phyloP scores from a whole-genome alignment of 495 filamentous ascomycete genomes.

The Parathielavia hyrcaniae region DNA sequence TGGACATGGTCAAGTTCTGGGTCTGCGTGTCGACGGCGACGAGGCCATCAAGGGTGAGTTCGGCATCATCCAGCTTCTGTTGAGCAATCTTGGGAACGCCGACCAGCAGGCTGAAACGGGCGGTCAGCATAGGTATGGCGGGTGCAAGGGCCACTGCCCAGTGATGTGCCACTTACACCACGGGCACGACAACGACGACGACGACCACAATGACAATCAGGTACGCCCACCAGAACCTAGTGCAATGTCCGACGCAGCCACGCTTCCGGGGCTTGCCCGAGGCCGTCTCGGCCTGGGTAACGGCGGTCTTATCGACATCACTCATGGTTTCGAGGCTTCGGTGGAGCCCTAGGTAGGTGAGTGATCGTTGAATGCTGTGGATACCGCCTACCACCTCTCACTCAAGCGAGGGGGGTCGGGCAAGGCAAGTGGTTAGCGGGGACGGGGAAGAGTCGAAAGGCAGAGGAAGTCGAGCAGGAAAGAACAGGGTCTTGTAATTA shows the following conservation, averaged over 20 bases:
- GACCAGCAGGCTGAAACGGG: slow-evolving; percentile 57
- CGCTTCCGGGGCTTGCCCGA: slow-evolving; percentile 24
- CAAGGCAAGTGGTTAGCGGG: background rate
- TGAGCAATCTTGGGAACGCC: slow-evolving; percentile 69
- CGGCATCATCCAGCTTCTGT: slow-evolving; percentile 57
- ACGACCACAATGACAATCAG: slow-evolving; percentile 52
- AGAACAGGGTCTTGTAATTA: slow-evolving; percentile 13
- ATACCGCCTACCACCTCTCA: slow-evolving; percentile 17
- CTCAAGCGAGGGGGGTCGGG: background rate
- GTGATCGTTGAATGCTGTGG: background rate
- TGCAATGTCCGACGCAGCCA: slow-evolving; percentile 38
- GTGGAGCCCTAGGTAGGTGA: background rate
- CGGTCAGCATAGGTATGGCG: slow-evolving; percentile 11
- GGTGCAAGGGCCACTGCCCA: background rate
- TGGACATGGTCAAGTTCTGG: slow-evolving; percentile 51
- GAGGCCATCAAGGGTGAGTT: slow-evolving; percentile 54
- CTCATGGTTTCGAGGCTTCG: slow-evolving; percentile 20
- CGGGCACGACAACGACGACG: slow-evolving; percentile 55
- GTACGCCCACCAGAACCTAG: slow-evolving; percentile 66
- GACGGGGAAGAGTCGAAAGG: slow-evolving; percentile 6
- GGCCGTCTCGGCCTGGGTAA: slow-evolving; percentile 25
- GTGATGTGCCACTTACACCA: slow-evolving; percentile 53
- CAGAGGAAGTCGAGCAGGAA: background rate
- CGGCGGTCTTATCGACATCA: slow-evolving; percentile 24
- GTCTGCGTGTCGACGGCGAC: slow-evolving; percentile 53